Evolutionary conservation across 73 alveolate species (phyloP), one percentile per base, ranked within the genome.

Genomic region (Blepharisma japonicum): DNA sequence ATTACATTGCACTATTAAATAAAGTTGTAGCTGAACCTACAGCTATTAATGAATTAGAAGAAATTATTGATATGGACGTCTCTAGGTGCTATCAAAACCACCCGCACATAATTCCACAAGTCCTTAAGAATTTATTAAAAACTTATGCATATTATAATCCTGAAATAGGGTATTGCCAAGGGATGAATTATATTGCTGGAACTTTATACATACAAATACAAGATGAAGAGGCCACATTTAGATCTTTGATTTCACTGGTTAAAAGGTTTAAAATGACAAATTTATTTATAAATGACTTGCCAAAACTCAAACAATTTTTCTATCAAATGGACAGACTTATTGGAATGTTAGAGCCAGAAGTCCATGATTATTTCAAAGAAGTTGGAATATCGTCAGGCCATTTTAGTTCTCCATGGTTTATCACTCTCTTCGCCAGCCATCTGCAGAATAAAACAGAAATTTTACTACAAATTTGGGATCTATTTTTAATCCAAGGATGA

Each of bases 321-420:
- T 94, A 94, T 79, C 86, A 86, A 55, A 82, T 94, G 67, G 98
- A 94, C 80, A 86, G 98, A 84, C 72, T 94, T 47, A 81, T 94
- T 6, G 86, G 80, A 72, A 81, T 91, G 56, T 79, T 71, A 51
- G 74, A 91, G 9, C 98, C 98, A 6, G 92, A 94, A 45, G 84
- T 94, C 6, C 90, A 89, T 76, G 55, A 85, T 46, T 94, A 94
- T 68, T 89, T 94, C 46, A 55, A 84, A 83, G 87, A 89, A 86
- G 80, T 88, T 78, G 68, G 81, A 47, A 21, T 82, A 77, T 39
- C 72, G 71, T 55, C 72, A 84, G 68, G 83, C 89, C 81, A 83
- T 56, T 93, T 74, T 78, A 71, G 91, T 68, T 87, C 96, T 46
- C 88, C 97, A 45, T 94, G 98, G 98, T 94, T 94, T 78, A 91